phyloP scores from a whole-genome alignment of 495 filamentous ascomycete genomes.

The Podospora conica region DNA sequence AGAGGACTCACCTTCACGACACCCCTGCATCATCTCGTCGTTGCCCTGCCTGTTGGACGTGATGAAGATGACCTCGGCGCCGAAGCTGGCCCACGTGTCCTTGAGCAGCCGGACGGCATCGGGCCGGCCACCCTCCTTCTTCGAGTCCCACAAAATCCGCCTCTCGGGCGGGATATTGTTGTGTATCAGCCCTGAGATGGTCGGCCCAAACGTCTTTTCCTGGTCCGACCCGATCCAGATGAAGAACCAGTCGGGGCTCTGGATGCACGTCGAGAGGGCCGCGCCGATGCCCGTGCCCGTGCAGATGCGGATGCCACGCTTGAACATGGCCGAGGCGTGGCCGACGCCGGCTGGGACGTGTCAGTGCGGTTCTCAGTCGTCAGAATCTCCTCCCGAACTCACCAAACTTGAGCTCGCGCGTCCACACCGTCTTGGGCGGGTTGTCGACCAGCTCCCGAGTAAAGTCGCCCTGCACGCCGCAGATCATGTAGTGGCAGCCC shows the following conservation, averaged over 20 bases:
- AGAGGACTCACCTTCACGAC: slow-evolving; percentile 30
- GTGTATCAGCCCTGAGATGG: slow-evolving; percentile 36
- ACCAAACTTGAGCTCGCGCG: slow-evolving; percentile 43
- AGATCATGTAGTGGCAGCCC: slow-evolving; percentile 39
- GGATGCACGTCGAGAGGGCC: slow-evolving; percentile 41
- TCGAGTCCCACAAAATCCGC: slow-evolving; percentile 45
- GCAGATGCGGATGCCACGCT: slow-evolving; percentile 40
- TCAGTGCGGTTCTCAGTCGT: slow-evolving; percentile 10
- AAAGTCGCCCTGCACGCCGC: slow-evolving; percentile 43
- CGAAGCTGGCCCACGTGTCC: slow-evolving; percentile 38
- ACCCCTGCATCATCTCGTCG: slow-evolving; percentile 44
- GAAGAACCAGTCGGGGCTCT: slow-evolving; percentile 40
- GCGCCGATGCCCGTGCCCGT: slow-evolving; percentile 43
- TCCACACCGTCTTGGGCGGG: slow-evolving; percentile 40
- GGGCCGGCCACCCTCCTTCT: slow-evolving; percentile 39
- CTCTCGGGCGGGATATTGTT: slow-evolving; percentile 40
- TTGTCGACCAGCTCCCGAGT: slow-evolving; percentile 34
- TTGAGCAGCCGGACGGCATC: slow-evolving; percentile 38
- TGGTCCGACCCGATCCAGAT: slow-evolving; percentile 45
- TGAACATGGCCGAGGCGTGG: slow-evolving; percentile 42
- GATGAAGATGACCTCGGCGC: slow-evolving; percentile 45
- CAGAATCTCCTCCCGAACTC: slow-evolving; percentile 14
- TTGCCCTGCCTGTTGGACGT: slow-evolving; percentile 42
- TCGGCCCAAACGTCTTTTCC: slow-evolving; percentile 41
- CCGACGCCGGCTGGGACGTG: slow-evolving; percentile 36